These are phyloP conservation scores for Helianthus tuberosus DNA, from an alignment of 129 eudicot species.

Conservation along the genomic window DNA sequence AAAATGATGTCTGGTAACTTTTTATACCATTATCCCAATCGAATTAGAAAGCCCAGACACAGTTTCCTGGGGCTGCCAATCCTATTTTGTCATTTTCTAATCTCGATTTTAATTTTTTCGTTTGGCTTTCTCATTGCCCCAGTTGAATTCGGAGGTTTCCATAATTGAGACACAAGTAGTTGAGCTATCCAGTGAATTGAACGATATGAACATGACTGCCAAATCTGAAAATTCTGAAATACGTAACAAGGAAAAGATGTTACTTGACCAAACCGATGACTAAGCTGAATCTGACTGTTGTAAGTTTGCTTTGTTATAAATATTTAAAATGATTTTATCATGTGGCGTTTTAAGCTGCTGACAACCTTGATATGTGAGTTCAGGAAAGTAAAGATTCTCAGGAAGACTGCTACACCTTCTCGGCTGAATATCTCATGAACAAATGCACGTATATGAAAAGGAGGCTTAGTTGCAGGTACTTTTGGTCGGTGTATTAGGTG, in stretches of 20 bases:
- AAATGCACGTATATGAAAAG: constrained; percentile 60
- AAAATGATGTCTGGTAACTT: too few relatives aligned
- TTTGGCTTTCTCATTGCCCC: too few relatives aligned
- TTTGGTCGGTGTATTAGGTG: neutral
- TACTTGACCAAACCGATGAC: constrained; percentile 47
- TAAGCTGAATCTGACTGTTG: constrained; percentile 95
- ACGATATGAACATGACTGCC: constrained; percentile 40
- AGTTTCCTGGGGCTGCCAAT: too few relatives aligned
- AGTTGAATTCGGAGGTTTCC: constrained; percentile 31
- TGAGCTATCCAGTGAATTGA: constrained; percentile 35
- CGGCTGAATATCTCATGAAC: constrained; percentile 81
- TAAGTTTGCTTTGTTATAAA: constrained; percentile 34
- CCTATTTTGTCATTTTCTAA: too few relatives aligned
- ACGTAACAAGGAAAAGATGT: constrained; percentile 48
- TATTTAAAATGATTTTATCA: neutral
- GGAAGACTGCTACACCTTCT: constrained; percentile 92
- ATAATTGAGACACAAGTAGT: constrained; percentile 37
- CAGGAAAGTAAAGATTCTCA: constrained; percentile 97
- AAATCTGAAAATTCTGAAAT: constrained; percentile 48
- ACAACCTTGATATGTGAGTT: constrained; percentile 71
- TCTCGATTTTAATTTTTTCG: too few relatives aligned
- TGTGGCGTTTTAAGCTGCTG: neutral
- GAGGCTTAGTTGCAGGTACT: constrained; percentile 45
- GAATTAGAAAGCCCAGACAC: too few relatives aligned
- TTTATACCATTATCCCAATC: too few relatives aligned